These are phyloP conservation scores for Globisporangium polare DNA, from an alignment of 352 stramenopile species.

Conservation along the genomic window DNA sequence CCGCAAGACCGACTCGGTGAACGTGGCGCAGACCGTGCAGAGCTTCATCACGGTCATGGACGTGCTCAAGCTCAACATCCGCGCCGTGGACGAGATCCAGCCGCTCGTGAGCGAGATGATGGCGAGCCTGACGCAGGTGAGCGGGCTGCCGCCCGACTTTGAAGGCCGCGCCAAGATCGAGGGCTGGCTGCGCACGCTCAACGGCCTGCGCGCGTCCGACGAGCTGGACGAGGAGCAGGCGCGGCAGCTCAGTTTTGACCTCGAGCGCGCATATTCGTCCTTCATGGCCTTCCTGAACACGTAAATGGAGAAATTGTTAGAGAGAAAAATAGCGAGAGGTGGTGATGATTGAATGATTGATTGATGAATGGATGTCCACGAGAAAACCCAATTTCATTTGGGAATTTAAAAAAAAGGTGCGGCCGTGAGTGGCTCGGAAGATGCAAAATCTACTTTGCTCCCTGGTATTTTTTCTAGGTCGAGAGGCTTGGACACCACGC, in stretches of 20 bases:
- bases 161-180: constrained; percentile 91
- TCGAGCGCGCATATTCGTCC: constrained; percentile 94
- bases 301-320: constrained; percentile 22
- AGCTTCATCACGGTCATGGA: constrained; percentile 99
- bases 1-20: constrained; percentile 83
- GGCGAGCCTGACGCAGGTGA: constrained; percentile 91
- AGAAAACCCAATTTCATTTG: not conserved
- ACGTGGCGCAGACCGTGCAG: constrained; percentile 94
- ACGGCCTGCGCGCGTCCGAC: constrained; percentile 95
- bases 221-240: constrained; percentile 95
- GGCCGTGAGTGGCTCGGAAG: not conserved
- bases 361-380: not conserved
- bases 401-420: constrained; percentile 1
- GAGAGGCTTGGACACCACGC: not conserved
- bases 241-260: constrained; percentile 94
- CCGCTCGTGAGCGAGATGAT: constrained; percentile 96
- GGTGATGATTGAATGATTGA: too few species aligned
- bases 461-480: not conserved
- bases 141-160: constrained; percentile 93
- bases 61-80: constrained; percentile 96
- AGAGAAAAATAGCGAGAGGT: not conserved
- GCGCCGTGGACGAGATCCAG: constrained; percentile 97
- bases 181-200: constrained; percentile 94
- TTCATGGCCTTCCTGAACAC: constrained; percentile 91
- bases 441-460: not conserved